Conservation (phyloP, 108 stramenopile species). For the Skeletonema marinoi region DNA sequence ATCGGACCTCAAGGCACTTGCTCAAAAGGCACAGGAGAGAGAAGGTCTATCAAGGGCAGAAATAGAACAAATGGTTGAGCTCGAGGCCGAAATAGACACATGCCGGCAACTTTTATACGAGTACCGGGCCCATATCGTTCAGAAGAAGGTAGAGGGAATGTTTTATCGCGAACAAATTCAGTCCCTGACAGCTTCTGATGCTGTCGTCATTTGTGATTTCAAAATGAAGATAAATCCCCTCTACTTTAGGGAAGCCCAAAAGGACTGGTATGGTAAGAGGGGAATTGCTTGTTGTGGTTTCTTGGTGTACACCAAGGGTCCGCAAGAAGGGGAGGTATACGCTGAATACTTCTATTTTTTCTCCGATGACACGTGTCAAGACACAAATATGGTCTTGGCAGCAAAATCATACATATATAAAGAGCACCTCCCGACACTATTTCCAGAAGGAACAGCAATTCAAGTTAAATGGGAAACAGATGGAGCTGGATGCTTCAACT, state of each 20-base stretch:
- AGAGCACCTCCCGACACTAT: background rate
- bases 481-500: background rate
- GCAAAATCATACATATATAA: background rate
- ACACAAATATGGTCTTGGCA: background rate
- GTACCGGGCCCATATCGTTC: background rate
- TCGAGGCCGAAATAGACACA: background rate
- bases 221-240: background rate
- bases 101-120: background rate
- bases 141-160: background rate
- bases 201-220: background rate
- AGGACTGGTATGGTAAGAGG: background rate
- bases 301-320: background rate
- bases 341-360: background rate
- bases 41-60: background rate
- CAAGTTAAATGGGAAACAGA: background rate
- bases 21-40: too few relatives aligned
- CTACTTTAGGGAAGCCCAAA: background rate
- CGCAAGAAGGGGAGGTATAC: background rate
- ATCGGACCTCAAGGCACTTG: background rate
- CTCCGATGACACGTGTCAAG: background rate
- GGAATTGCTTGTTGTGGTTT: background rate
- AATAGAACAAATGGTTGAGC: background rate
- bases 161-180: background rate
- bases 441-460: background rate
- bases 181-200: background rate